phyloP scores from a whole-genome alignment of 2,329 filamentous ascomycete genomes.

The Aspergillus persii region DNA sequence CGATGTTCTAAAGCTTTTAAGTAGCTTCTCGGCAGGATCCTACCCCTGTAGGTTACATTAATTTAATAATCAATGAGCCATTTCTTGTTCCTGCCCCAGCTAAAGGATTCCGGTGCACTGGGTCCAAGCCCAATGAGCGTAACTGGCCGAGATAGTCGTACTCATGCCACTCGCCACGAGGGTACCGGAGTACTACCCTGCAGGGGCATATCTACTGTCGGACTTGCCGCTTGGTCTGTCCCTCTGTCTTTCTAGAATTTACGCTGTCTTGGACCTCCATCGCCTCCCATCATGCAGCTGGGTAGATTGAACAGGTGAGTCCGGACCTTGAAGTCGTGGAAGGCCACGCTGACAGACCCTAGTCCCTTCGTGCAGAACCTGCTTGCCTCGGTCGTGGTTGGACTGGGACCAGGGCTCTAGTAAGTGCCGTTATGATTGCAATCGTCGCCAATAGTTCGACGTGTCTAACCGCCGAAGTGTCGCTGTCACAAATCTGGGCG shows the following conservation, averaged over 20 bases:
- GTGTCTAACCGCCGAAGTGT: background rate
- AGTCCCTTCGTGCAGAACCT: conserved; percentile 1
- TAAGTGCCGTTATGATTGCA: background rate
- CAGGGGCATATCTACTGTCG: background rate
- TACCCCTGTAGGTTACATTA: background rate
- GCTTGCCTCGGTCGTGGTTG: background rate
- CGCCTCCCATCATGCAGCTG: background rate
- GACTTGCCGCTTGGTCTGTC: background rate
- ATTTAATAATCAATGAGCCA: background rate
- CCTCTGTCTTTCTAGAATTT: background rate
- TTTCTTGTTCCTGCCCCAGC: background rate
- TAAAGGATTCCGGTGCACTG: background rate
- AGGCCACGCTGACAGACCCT: background rate
- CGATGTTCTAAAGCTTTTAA: background rate
- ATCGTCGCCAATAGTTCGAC: background rate
- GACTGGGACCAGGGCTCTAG: background rate
- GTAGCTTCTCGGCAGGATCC: background rate
- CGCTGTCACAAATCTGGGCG: background rate
- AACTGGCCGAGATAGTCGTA: background rate
- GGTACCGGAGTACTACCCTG: background rate
- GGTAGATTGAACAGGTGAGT: background rate
- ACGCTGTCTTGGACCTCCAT: background rate
- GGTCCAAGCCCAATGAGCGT: background rate
- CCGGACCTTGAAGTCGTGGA: background rate
- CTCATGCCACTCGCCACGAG: background rate